These are phyloP conservation scores for Paracoccidioides lutzii DNA, from an alignment of 2,329 filamentous ascomycete species.

Conservation along the genomic window DNA sequence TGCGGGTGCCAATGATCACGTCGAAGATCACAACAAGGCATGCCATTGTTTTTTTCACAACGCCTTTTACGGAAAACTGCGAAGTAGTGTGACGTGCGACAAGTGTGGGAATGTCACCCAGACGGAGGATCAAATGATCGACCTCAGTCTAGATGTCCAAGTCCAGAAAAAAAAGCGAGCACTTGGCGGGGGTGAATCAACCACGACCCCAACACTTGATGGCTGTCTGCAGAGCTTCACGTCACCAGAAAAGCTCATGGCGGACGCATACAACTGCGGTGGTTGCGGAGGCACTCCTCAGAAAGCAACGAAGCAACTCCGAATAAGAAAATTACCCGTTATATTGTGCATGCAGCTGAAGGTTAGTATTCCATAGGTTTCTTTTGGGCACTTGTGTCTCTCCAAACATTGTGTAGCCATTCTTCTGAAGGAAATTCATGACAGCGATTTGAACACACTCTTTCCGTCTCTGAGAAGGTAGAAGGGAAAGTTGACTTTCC, in stretches of 20 bases:
- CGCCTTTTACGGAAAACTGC: slow-evolving; percentile 84
- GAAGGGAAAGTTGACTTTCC: slow-evolving; percentile 79
- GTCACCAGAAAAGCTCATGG: slow-evolving; percentile 58
- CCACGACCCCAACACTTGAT: slow-evolving; percentile 37
- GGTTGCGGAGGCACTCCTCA: slow-evolving; percentile 60
- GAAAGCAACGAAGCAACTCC: slow-evolving; percentile 71
- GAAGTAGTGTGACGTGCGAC: slow-evolving; percentile 81
- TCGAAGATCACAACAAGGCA: slow-evolving; percentile 39
- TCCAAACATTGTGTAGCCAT: neutral
- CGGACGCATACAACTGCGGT: slow-evolving; percentile 74
- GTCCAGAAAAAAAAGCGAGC: slow-evolving; percentile 51
- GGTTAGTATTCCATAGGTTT: slow-evolving; percentile 36
- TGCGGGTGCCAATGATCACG: slow-evolving; percentile 59
- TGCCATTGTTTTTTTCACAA: slow-evolving; percentile 91
- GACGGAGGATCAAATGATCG: slow-evolving; percentile 77
- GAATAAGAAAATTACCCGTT: slow-evolving; percentile 72
- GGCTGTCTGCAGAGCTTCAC: slow-evolving; percentile 83
- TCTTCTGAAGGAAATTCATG: neutral
- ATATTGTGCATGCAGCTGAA: slow-evolving; percentile 89
- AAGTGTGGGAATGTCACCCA: slow-evolving; percentile 72
- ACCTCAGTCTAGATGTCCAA: slow-evolving; percentile 79
- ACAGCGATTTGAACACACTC: slow-evolving; percentile 62
- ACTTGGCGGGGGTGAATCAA: slow-evolving; percentile 27
- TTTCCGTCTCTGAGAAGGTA: slow-evolving; percentile 69
- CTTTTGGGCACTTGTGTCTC: neutral